Evolutionary conservation across 2,329 filamentous ascomycete genomes (phyloP).

Genomic region (Camptophora hylomeconis): DNA sequence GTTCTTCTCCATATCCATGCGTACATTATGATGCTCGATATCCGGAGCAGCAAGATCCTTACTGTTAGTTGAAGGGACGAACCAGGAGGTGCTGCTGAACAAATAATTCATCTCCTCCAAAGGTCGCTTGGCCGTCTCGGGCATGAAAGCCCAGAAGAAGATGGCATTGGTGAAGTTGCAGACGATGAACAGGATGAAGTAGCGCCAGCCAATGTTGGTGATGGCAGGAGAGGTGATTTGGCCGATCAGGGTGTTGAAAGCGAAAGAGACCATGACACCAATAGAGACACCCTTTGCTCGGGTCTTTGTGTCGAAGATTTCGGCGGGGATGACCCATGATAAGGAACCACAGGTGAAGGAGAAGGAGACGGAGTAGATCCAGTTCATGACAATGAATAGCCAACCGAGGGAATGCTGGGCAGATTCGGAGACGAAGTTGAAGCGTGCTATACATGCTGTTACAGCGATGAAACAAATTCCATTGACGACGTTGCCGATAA

Average conservation of each 20-base stretch:
- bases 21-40: too few relatives aligned
- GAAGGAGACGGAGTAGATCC: too few relatives aligned
- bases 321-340: slow-evolving; percentile 38
- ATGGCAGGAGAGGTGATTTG: slow-evolving; percentile 52
- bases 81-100: slow-evolving; percentile 49
- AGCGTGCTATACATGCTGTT: too few relatives aligned
- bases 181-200: slow-evolving; percentile 47
- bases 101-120: slow-evolving; percentile 56
- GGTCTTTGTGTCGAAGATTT: slow-evolving; percentile 63
- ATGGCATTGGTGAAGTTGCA: slow-evolving; percentile 55
- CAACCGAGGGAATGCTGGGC: too few relatives aligned
- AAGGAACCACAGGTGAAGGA: too few relatives aligned
- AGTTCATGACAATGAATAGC: too few relatives aligned
- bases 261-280: slow-evolving; percentile 58
- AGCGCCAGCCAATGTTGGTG: slow-evolving; percentile 37
- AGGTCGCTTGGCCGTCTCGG: slow-evolving; percentile 54
- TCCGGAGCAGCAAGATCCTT: too few relatives aligned
- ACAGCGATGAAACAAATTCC: too few relatives aligned
- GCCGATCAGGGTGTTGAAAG: slow-evolving; percentile 64
- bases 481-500: too few relatives aligned
- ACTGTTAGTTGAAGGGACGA: too few relatives aligned
- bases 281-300: slow-evolving; percentile 61
- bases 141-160: slow-evolving; percentile 54
- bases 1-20: too few relatives aligned
- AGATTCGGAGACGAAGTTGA: too few relatives aligned